These are phyloP conservation scores for Leptomonas pyrrhocoris DNA, from an alignment of 208 protist species.

Conservation along the genomic window DNA sequence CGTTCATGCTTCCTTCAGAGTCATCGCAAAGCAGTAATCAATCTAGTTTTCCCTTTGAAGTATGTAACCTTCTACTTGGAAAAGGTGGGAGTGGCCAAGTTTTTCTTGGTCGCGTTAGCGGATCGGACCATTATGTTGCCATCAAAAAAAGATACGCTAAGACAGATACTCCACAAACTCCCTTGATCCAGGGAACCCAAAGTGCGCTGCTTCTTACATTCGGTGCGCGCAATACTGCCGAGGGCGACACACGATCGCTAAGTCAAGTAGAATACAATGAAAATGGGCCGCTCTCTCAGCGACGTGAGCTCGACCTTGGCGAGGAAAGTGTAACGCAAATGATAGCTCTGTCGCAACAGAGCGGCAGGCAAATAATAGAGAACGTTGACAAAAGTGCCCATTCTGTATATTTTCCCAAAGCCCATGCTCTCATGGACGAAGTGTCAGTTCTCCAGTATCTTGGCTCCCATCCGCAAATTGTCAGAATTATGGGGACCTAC, in stretches of 20 bases:
- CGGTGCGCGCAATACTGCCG: neutral
- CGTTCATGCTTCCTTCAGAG: constrained; percentile 14
- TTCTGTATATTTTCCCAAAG: neutral
- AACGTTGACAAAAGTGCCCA: neutral
- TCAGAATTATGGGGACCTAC: constrained; percentile 57
- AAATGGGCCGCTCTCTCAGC: constrained; percentile 2
- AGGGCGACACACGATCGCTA: neutral
- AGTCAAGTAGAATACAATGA: neutral
- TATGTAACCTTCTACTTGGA: constrained; percentile 70
- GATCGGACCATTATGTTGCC: constrained; percentile 54
- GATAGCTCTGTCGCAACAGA: constrained; percentile 26
- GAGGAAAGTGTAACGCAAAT: constrained; percentile 45
- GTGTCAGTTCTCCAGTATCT: constrained; percentile 50
- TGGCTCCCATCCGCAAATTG: constrained; percentile 73
- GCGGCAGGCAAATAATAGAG: constrained; percentile 1
- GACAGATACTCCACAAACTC: neutral
- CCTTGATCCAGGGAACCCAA: neutral
- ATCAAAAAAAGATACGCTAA: constrained; percentile 69
- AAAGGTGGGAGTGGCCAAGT: constrained; percentile 77
- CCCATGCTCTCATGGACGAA: constrained; percentile 34
- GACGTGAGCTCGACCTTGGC: constrained; percentile 27
- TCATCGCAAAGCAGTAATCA: constrained; percentile 1
- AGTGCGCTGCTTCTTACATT: neutral
- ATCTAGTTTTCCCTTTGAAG: constrained; percentile 63
- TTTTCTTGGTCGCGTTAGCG: constrained; percentile 55